Conservation (phyloP, 2,329 filamentous ascomycete species). For the Microsporum audouinii region DNA sequence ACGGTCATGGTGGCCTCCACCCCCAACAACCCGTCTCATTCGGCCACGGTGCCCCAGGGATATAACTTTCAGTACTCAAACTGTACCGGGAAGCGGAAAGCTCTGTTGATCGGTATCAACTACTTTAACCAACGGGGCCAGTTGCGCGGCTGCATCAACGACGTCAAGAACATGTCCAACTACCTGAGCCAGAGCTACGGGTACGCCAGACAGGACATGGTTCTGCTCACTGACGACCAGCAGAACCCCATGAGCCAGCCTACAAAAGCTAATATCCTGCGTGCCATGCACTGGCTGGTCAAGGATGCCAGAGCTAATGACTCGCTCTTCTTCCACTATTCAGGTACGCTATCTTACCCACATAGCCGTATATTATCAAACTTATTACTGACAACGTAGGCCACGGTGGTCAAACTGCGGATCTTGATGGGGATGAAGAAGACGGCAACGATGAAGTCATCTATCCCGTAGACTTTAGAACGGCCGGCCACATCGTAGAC, state of each 20-base stretch:
- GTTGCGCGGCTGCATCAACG: constrained; percentile 88
- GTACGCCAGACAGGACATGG: constrained; percentile 94
- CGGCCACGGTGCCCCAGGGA: constrained; percentile 59
- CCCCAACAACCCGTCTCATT: constrained; percentile 60
- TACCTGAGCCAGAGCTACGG: constrained; percentile 83
- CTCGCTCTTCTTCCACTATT: constrained; percentile 96
- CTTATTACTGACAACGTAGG: constrained; percentile 34
- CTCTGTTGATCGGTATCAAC: constrained; percentile 86
- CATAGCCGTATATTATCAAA: not conserved
- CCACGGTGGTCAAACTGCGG: constrained; percentile 64
- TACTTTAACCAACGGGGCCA: constrained; percentile 90
- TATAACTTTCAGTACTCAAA: constrained; percentile 87
- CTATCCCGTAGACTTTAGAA: constrained; percentile 62
- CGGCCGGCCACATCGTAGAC: constrained; percentile 62
- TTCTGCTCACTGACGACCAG: constrained; percentile 89
- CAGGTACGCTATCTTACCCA: constrained; percentile 45
- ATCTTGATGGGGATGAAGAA: constrained; percentile 63
- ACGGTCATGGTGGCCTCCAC: constrained; percentile 48
- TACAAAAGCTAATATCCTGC: constrained; percentile 85
- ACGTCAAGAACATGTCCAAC: constrained; percentile 91
- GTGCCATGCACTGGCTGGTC: constrained; percentile 96
- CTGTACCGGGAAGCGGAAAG: constrained; percentile 80
- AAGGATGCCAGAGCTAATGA: constrained; percentile 89
- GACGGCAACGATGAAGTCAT: constrained; percentile 70
- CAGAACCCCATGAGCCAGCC: constrained; percentile 96